Evolutionary conservation across 768 basidiomycete genomes (phyloP), one percentile per base, ranked within the genome.

Genomic region (Tulasnella calospora): DNA sequence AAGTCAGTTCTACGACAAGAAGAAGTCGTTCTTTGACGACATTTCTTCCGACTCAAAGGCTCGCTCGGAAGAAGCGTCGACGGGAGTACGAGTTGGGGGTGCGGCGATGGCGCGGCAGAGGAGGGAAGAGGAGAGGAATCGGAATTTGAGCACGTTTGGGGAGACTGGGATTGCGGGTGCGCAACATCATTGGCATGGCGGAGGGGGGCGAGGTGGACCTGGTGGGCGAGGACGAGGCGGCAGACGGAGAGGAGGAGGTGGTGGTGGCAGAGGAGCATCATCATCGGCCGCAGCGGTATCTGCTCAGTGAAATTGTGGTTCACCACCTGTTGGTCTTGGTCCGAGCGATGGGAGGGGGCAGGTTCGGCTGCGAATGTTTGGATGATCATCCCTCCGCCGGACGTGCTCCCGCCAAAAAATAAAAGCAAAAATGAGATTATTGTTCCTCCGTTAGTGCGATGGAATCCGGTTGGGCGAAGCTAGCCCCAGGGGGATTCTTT

Each of bases 81-180:
- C 55, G 71, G 74, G 79, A 40, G 70, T 78, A 35, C 51, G 86
- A 8, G 82, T 88, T 61, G 82, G 87, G 0, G 84, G 88, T 21
- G 87, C 88, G 6, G 87, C 84, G 0, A 72, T 74, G 38, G 93
- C 91, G 0, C 86, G 91, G 74, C 92, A 89, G 81, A 87, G 93
- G 81, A 85, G 94, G 67, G 93, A 95, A 81, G 94, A 94, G 81
- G 94, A 95, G 82, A 85, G 94, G 79, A 92, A 94, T 84, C 90
- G 89, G 84, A 95, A 95, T 81, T 90, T 95, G 12, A 92, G 92
- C 40, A 95, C 94, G 10, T 95, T 95, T 86, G 94, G 94, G 3
- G 94, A 95, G 83, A 90, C 93, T 10, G 93, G 93, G 15, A 92
- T 92, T 71, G 89, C 92, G 23, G 92, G 93, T 30, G 23, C 36